These are phyloP conservation scores for Pelargonium myrrhifolium DNA, from an alignment of 441 rosid genomes.

Conservation along the genomic window DNA sequence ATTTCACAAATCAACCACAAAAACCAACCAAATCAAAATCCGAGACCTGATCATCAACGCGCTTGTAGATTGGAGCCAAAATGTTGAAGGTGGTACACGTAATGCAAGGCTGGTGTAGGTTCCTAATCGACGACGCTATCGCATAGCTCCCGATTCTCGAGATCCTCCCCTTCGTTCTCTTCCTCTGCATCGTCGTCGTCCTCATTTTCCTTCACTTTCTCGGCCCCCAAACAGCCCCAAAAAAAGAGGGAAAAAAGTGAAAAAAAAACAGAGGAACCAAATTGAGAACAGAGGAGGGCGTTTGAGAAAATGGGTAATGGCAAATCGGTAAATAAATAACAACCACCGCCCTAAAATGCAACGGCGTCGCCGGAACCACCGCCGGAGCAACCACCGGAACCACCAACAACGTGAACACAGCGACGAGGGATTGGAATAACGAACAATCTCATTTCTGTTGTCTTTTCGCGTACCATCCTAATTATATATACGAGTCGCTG, in stretches of 20 bases:
- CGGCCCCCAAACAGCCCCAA: background rate
- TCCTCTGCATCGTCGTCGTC: constrained; percentile 12
- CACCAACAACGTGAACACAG: background rate
- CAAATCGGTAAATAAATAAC: too few relatives aligned
- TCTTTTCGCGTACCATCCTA: background rate
- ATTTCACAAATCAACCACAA: background rate
- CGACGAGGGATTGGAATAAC: background rate
- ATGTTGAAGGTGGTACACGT: constrained; percentile 89
- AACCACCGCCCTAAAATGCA: too few relatives aligned
- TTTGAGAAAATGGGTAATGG: too few relatives aligned
- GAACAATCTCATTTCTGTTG: background rate
- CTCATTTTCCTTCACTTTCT: constrained; percentile 3
- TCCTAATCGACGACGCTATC: constrained; percentile 64
- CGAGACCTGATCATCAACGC: constrained; percentile 44
- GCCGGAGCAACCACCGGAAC: background rate
- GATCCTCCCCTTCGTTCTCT: constrained; percentile 41
- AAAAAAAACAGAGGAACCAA: background rate
- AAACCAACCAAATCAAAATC: background rate
- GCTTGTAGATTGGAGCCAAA: constrained; percentile 88
- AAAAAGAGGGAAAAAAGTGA: background rate
- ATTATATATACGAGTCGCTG: background rate
- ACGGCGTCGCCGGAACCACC: background rate
- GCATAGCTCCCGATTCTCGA: constrained; percentile 85
- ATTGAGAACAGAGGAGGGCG: too few relatives aligned
- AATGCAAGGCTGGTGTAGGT: constrained; percentile 65